phyloP scores from a whole-genome alignment of 176 grass and related monocot genomes.

The Oropetium thomaeum region DNA sequence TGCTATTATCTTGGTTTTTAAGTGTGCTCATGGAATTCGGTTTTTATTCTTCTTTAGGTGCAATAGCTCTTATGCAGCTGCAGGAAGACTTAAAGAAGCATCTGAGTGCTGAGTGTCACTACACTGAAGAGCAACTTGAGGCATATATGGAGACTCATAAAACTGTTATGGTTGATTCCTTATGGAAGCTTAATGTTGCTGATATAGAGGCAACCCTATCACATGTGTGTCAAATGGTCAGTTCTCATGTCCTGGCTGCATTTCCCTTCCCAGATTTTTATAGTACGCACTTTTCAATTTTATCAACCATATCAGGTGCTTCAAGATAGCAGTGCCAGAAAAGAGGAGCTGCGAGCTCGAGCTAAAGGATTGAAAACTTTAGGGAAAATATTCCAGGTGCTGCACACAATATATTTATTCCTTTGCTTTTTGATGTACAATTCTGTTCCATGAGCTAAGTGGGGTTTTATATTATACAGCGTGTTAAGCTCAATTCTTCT shows the following conservation, averaged over 20 bases:
- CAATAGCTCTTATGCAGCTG: constrained; percentile 89
- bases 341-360: constrained; percentile 78
- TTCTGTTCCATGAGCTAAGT: constrained; percentile 37
- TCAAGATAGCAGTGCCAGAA: constrained; percentile 67
- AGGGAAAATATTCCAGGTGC: constrained; percentile 92
- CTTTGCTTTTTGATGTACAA: constrained; percentile 24
- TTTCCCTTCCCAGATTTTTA: neutral
- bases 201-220: constrained; percentile 90
- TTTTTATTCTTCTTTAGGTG: constrained; percentile 53
- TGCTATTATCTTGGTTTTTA: constrained; percentile 3
- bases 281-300: neutral
- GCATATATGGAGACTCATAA: constrained; percentile 71
- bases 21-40: neutral
- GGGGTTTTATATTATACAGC: constrained; percentile 36
- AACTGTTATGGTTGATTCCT: constrained; percentile 82
- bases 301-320: constrained; percentile 55
- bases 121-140: constrained; percentile 79
- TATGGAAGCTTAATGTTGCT: constrained; percentile 98
- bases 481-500: constrained; percentile 49
- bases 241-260: constrained; percentile 16
- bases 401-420: neutral
- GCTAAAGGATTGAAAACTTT: constrained; percentile 96
- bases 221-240: constrained; percentile 86
- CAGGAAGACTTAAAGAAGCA: constrained; percentile 87
- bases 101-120: constrained; percentile 62